Conservation (phyloP, 2,329 filamentous ascomycete species). For the Hymenoscyphus scutula region DNA sequence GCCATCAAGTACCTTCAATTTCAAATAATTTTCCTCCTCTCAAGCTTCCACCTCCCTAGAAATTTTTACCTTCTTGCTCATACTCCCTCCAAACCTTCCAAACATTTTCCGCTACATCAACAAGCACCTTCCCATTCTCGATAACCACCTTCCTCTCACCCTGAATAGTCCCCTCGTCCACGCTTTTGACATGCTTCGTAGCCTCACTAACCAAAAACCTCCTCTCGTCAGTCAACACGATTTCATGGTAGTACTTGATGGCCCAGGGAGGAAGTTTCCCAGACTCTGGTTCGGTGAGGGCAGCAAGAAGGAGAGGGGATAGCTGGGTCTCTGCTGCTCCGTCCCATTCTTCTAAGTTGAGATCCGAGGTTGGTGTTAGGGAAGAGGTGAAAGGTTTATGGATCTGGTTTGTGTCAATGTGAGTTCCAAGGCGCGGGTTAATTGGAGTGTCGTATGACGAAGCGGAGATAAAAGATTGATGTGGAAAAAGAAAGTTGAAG, state of each 20-base stretch:
- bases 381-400: not conserved
- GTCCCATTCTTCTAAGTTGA: slow-evolving; percentile 10
- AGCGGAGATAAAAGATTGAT: not conserved
- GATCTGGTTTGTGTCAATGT: not conserved
- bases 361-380: slow-evolving; percentile 1
- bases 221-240: slow-evolving; percentile 26
- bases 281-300: not conserved
- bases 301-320: not conserved
- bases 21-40: no score
- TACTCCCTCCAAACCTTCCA: slow-evolving; percentile 30
- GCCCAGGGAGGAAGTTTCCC: slow-evolving; percentile 22
- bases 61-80: slow-evolving; percentile 15
- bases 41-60: no score
- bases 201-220: slow-evolving; percentile 27
- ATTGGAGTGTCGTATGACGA: not conserved
- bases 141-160: slow-evolving; percentile 28
- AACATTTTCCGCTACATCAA: slow-evolving; percentile 24
- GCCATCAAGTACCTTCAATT: no score
- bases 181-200: slow-evolving; percentile 22
- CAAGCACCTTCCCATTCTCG: slow-evolving; percentile 21
- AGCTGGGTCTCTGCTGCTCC: slow-evolving; percentile 19
- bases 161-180: slow-evolving; percentile 17
- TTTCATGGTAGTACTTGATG: slow-evolving; percentile 26
- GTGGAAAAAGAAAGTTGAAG: not conserved
- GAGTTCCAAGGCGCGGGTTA: no score